Percentiles rank a stretch among this genome's conserved stretches.
These are phyloP conservation scores for Esteya vermicola DNA, from an alignment of 2,329 filamentous ascomycete genomes.

Conservation along the genomic window DNA sequence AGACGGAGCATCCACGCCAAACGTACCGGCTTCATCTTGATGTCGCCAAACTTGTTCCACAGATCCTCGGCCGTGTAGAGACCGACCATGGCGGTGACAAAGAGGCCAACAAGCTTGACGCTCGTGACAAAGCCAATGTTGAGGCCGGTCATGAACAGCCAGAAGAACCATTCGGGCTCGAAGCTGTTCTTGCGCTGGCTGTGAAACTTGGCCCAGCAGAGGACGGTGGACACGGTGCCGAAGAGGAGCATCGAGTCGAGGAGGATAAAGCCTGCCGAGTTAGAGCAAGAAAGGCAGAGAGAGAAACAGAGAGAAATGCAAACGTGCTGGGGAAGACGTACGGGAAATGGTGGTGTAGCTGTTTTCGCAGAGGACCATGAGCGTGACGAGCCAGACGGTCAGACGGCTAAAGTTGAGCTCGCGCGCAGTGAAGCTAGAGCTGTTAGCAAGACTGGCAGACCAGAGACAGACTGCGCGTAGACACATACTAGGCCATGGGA, in stretches of 20 bases:
- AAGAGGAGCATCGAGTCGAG: conserved; percentile 97
- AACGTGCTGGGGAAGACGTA: conserved; percentile 1
- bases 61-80: conserved; percentile 93
- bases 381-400: conserved; percentile 84
- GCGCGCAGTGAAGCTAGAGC: conserved; percentile 58
- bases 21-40: conserved; percentile 72
- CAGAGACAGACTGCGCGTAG: too few relatives aligned
- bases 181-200: conserved; percentile 75
- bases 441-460: not conserved
- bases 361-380: conserved; percentile 98
- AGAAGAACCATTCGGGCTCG: conserved; percentile 81
- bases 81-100: conserved; percentile 87
- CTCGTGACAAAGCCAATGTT: conserved; percentile 98
- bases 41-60: conserved; percentile 94
- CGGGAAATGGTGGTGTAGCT: conserved; percentile 98
- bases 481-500: conserved; percentile 64
- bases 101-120: conserved; percentile 95
- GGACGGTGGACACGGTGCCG: conserved; percentile 93
- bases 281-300: too few relatives aligned
- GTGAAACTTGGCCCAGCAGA: conserved; percentile 97
- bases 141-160: conserved; percentile 84
- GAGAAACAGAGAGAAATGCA: not conserved
- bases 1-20: not conserved
- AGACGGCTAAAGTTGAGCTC: conserved; percentile 77
- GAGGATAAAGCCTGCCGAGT: conserved; percentile 61